These are phyloP conservation scores for Apiotrichum sp. DNA, from an alignment of 1,284 basidiomycete genomes.

Conservation along the genomic window DNA sequence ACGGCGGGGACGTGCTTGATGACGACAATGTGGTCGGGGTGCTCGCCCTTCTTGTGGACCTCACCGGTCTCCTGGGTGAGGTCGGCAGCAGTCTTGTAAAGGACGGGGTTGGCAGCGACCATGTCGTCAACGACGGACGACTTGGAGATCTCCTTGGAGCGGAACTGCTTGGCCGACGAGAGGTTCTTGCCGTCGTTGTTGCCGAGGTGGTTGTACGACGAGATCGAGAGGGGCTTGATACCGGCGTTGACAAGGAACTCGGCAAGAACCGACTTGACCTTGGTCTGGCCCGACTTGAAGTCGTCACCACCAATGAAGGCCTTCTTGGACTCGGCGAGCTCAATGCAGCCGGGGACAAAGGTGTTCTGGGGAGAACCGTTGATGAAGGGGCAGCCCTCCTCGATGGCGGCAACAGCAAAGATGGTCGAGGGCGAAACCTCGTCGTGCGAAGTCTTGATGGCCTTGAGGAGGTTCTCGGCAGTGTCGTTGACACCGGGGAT, in stretches of 20 bases:
- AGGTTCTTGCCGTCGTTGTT: constrained; percentile 97
- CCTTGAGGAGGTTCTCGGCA: constrained; percentile 73
- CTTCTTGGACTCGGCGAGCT: constrained; percentile 80
- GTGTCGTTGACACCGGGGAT: constrained; percentile 94
- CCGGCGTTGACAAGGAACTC: constrained; percentile 99
- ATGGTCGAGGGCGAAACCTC: constrained; percentile 94
- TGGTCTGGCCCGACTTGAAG: constrained; percentile 91
- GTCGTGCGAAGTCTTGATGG: constrained; percentile 77
- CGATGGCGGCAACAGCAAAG: constrained; percentile 92
- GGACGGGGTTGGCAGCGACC: constrained; percentile 82
- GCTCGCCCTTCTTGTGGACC: constrained; percentile 54
- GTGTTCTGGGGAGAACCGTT: constrained; percentile 99
- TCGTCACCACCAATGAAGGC: constrained; percentile 98
- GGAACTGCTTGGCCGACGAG: constrained; percentile 88
- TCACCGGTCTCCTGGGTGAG: constrained; percentile 53
- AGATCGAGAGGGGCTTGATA: constrained; percentile 95
- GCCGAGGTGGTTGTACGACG: constrained; percentile 97
- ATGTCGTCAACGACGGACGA: constrained; percentile 96
- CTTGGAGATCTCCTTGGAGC: constrained; percentile 97
- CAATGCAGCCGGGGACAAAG: constrained; percentile 91
- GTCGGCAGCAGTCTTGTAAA: constrained; percentile 62
- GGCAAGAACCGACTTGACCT: constrained; percentile 89
- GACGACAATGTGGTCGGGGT: constrained; percentile 95
- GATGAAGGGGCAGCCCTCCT: constrained; percentile 91
- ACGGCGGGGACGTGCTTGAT: constrained; percentile 82